phyloP scores from a whole-genome alignment of 2,329 filamentous ascomycete species.

The Thermomyces lanuginosus region DNA sequence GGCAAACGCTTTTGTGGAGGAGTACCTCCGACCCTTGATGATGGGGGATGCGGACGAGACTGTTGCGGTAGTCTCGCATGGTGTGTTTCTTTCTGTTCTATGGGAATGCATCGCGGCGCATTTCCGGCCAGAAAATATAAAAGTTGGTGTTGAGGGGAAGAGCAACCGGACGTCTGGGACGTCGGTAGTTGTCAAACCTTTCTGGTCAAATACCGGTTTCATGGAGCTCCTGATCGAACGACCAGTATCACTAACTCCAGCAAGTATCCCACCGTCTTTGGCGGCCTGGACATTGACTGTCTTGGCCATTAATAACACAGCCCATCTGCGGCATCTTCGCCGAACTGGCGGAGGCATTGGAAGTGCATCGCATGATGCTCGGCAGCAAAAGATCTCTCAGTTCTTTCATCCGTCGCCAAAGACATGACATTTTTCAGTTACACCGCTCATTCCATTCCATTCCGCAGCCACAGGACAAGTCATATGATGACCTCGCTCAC shows the following conservation, averaged over 20 bases:
- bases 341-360: conserved; percentile 72
- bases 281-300: conserved; percentile 37
- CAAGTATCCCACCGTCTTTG: conserved; percentile 2
- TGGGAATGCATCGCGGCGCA: conserved; percentile 46
- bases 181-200: conserved; percentile 34
- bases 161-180: conserved; percentile 27
- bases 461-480: conserved; percentile 4
- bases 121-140: conserved; percentile 33
- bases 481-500: conserved; percentile 41
- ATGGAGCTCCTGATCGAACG: conserved; percentile 31
- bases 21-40: conserved; percentile 44
- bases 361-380: conserved; percentile 56
- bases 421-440: conserved; percentile 4
- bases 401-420: conserved; percentile 47
- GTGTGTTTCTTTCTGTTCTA: conserved; percentile 58
- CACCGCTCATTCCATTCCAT: conserved; percentile 5
- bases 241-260: not conserved
- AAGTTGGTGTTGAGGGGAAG: conserved; percentile 23
- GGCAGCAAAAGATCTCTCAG: conserved; percentile 56
- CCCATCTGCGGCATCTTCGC: conserved; percentile 58
- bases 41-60: conserved; percentile 19
- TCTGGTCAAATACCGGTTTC: conserved; percentile 52
- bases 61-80: conserved; percentile 63
- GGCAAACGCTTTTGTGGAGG: conserved; percentile 48
- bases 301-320: conserved; percentile 48